Base-by-base conservation (phyloP, 2,329 filamentous ascomycete genomes). In the Clarireedia monteithiana region DNA sequence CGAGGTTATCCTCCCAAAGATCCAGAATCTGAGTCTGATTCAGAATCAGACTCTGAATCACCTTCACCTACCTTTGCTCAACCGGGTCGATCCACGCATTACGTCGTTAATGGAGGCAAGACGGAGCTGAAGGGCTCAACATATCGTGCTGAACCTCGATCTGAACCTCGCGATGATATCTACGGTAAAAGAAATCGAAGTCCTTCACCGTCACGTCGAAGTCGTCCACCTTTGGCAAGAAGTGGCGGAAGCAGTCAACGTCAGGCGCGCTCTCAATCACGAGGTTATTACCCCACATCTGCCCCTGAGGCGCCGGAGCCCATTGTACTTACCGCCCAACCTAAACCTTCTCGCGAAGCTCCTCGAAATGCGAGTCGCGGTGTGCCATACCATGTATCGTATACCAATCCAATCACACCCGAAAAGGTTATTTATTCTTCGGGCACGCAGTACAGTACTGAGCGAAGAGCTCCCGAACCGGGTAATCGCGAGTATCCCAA, bases 21-120 rank as follows among this genome's bases (percentile, higher is more conserved):
- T 14, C 48, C 52, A 9, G 52, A 54, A 1, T 49, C 52, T 4
- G 52, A 54, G 48, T 54, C 52, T 23, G 52, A 17, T 2, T 54
- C 52, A 27, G 55, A 42, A 15, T 54, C 52, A 10, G 42, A 48
- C 12, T 50, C 56, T 15, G 46, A 49, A 49, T 44, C 40, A 39
- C 55, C 51, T n/a, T 39, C 49, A 49, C 49, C 44, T 24, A 34
- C 48, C 23, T 48, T 49, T 55, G 26, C 48, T 42, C 42, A 55
- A 39, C 7, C 20, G 24, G 48, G 44, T 30, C 57, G 51, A 38
- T 54, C 45, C 36, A 42, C n/a, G 6, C 39, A 17, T 14, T 54
- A 54, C 17, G 34, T 54, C 44, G 57, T 63, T 20, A 58, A 67
- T 17, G 58, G 63, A 46, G 62, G 63, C 17, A 60, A 62, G 15